Evolutionary conservation across 805 yeast species (phyloP), one percentile per base, ranked within the genome.

Genomic region (Cyberlindnera nakhonratchasimensis): DNA sequence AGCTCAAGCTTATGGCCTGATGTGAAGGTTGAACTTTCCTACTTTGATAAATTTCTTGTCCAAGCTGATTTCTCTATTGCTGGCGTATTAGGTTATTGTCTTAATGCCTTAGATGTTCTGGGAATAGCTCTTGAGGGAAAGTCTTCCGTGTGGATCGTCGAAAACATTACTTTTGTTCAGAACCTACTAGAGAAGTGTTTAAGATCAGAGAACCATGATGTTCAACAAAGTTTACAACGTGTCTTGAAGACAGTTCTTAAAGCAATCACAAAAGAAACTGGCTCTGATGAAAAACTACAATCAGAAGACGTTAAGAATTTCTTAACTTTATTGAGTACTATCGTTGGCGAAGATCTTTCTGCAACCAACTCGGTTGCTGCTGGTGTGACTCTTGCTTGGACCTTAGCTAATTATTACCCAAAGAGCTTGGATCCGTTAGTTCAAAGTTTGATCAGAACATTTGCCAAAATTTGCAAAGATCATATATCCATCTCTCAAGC

Each of bases 41-140:
- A 86, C 62, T 93, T 93, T 58, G 99, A 93, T 52, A 80, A 93
- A 48, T 86, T 89, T 54, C 66, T 93, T 40, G 78, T 86, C 16
- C 80, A 86, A 23, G 80, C 86, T 42, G 96, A 91, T 50, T 67
- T 85, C 44, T 77, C 74, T 28, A 75, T 88, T 12, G 74, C 79
- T 26, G 81, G 81, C 46, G 72, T 85, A 30, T 61, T 88, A 19
- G 87, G 89, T 2, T 83, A 85, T 52, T 86, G 96, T 52, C 69
- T 90, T 55, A 95, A 93, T 64, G 96, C 99, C 0, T 65, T 95
- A 37, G 96, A 88, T 59, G 97, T 93, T 0, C 70, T 93, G 34
- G 81, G 83, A 10, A 86, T 89, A 34, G 88, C 89, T 1, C 67
- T 93, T 40, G 86, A 82, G 49, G 86, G 88, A 74, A 86, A 86